These are phyloP conservation scores for Handroanthus guayacan DNA, from an alignment of 257 asterid genomes.

Conservation along the genomic window DNA sequence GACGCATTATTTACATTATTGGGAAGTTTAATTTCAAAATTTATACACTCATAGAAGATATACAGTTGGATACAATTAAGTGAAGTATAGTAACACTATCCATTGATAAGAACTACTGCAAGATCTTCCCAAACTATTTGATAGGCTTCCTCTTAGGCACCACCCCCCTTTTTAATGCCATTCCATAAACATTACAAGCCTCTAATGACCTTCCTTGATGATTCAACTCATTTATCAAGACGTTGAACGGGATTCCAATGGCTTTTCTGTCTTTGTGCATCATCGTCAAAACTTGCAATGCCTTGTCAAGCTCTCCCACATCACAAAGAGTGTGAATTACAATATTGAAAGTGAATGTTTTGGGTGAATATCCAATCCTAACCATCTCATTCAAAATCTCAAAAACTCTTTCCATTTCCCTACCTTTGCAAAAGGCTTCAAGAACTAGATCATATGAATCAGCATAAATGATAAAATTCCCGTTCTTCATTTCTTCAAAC, in stretches of 20 bases:
- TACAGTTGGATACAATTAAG: conserved; percentile 4
- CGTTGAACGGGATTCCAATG: conserved; percentile 47
- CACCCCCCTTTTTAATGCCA: conserved; percentile 63
- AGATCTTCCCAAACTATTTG: background rate
- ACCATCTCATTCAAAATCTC: conserved; percentile 54
- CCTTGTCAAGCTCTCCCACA: conserved; percentile 53
- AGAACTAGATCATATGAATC: conserved; percentile 56
- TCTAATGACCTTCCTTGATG: conserved; percentile 44
- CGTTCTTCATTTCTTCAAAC: conserved; percentile 56
- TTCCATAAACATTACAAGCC: conserved; percentile 56
- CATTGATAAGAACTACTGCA: conserved; percentile 5
- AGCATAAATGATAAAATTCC: conserved; percentile 37
- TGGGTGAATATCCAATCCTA: conserved; percentile 57
- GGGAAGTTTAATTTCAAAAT: background rate
- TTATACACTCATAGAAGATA: conserved; percentile 4
- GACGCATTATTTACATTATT: conserved; percentile 3
- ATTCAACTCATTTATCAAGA: conserved; percentile 57
- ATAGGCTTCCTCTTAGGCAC: conserved; percentile 52
- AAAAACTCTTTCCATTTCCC: conserved; percentile 43
- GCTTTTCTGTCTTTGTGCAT: conserved; percentile 48
- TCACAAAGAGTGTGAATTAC: conserved; percentile 51
- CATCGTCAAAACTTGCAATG: conserved; percentile 42
- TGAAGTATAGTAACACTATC: background rate
- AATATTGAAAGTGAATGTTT: conserved; percentile 58
- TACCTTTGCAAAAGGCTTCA: conserved; percentile 63